phyloP scores from a whole-genome alignment of 2,329 filamentous ascomycete genomes.

The Beauveria scarabaeidicola region DNA sequence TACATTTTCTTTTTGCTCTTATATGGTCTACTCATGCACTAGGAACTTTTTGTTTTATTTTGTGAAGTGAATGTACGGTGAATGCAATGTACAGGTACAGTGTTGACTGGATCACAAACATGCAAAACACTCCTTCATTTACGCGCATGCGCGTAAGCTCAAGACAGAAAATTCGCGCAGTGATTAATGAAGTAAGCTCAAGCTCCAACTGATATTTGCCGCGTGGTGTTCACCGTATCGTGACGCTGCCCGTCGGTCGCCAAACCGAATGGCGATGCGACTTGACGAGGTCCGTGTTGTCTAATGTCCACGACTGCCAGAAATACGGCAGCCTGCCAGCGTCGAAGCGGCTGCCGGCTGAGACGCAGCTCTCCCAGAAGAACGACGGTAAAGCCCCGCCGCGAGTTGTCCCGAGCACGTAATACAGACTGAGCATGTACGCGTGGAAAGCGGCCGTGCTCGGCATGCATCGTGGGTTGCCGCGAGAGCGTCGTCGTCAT shows the following conservation, averaged over 20 bases:
- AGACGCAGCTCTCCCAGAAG: slow-evolving; percentile 60
- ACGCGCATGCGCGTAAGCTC: too few relatives aligned
- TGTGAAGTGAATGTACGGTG: too few relatives aligned
- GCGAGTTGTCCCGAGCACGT: slow-evolving; percentile 51
- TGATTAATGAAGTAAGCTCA: too few relatives aligned
- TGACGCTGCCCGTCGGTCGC: slow-evolving; percentile 17
- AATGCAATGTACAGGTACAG: too few relatives aligned
- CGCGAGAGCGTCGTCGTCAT: slow-evolving; percentile 43
- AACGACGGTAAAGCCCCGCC: slow-evolving; percentile 47
- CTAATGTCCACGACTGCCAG: slow-evolving; percentile 57
- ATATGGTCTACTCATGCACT: too few relatives aligned
- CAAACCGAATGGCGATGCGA: slow-evolving; percentile 55
- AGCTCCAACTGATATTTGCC: too few relatives aligned
- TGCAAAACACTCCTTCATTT: too few relatives aligned
- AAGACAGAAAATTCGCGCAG: too few relatives aligned
- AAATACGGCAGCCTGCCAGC: slow-evolving; percentile 55
- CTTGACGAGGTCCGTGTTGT: slow-evolving; percentile 54
- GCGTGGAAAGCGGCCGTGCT: slow-evolving; percentile 44
- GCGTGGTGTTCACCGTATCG: too few relatives aligned
- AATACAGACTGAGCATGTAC: slow-evolving; percentile 57
- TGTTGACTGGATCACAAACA: too few relatives aligned
- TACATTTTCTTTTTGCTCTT: too few relatives aligned
- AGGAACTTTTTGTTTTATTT: too few relatives aligned
- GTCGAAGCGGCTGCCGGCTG: slow-evolving; percentile 57
- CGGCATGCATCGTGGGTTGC: slow-evolving; percentile 51